Evolutionary conservation across 306 rosid species (phyloP), one percentile per base, ranked within the genome.

Genomic region (Cicer yamashitae): DNA sequence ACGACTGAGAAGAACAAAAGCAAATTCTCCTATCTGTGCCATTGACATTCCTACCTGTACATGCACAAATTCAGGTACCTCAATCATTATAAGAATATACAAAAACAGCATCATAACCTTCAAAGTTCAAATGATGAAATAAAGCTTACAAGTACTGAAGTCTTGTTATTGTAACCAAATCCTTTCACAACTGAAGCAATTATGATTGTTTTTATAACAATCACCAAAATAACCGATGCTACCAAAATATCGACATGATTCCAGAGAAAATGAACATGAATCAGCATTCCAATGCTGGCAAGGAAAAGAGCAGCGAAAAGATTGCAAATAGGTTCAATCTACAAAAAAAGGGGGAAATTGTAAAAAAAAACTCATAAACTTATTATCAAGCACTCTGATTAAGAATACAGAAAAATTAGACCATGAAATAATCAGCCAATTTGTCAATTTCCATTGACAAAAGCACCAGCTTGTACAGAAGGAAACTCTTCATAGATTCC

Each of bases 201-300:
- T 69, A 92, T 86, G 66, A 89, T 46, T 45, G 98, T 96, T 84
- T 96, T 96, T 84, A 92, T 79, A 51, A 89, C 70, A 10, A 96
- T 82, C 79, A 96, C 99, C 93, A 96, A 86, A 74, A 92, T 84
- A 70, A 96, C 98, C 50, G 99, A 87, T 76, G 98, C 99, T 64
- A 96, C 89, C 87, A 96, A 86, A 54, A 92, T 96, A 75, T 96
- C 99, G 81, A 96, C 94, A 77, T 92, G 98, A 77, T 83, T 92
- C 99, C 99, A 96, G 37, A 96, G 98, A 82, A 96, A 96, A 70
- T 92, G 99, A 83, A 96, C 97, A 76, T 92, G 93, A 80, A 96
- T 96, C 81, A 92, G 75, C 99, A 92, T 96, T 82, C 99, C 99
- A 70, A 96, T 92, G 94, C 98, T 90, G 64, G 98, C 92, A 6